phyloP scores from a whole-genome alignment of 345 rosid species.

The Eucalyptus pauciflora region DNA sequence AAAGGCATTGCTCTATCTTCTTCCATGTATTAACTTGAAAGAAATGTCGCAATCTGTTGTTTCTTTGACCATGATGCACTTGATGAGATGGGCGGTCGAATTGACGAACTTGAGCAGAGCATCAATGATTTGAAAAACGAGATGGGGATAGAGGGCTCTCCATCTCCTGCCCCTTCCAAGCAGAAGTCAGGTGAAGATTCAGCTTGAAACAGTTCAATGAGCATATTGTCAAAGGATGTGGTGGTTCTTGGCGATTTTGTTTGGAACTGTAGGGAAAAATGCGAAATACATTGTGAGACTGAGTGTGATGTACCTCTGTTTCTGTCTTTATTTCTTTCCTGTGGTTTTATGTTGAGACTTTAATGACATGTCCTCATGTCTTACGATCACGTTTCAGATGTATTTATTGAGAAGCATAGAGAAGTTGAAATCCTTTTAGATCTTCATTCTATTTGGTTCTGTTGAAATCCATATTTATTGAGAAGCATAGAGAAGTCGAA shows the following conservation, averaged over 20 bases:
- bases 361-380: neutral
- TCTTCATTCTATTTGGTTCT: neutral
- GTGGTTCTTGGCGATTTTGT: neutral
- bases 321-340: neutral
- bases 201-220: neutral
- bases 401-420: neutral
- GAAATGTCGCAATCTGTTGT: neutral
- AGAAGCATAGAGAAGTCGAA: neutral
- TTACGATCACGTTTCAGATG: neutral
- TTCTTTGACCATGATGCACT: slow-evolving; percentile 61
- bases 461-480: neutral
- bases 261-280: neutral
- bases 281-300: neutral
- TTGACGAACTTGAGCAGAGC: slow-evolving; percentile 80
- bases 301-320: neutral
- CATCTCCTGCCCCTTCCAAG: slow-evolving; percentile 39
- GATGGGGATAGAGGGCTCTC: slow-evolving; percentile 72
- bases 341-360: neutral
- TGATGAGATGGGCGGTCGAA: slow-evolving; percentile 84
- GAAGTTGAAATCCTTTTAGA: neutral
- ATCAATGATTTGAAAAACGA: slow-evolving; percentile 67
- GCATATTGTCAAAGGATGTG: neutral
- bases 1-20: neutral
- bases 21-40: neutral
- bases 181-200: slow-evolving; percentile 28